Conservation (phyloP, 2,329 filamentous ascomycete genomes). For the Cladosporium sp. region DNA sequence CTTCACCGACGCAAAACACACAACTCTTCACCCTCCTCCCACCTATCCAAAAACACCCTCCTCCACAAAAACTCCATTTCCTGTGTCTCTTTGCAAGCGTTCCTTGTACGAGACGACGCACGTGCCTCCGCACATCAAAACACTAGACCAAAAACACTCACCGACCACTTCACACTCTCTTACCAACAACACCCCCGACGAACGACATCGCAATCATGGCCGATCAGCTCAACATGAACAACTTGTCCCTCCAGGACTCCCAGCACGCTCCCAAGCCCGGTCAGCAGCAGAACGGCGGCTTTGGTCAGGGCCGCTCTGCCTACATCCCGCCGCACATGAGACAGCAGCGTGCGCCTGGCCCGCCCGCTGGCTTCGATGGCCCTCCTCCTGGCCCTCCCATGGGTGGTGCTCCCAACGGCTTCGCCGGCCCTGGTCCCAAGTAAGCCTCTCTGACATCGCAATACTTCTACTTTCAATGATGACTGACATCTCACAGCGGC, state of each 20-base stretch:
- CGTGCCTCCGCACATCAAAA: slow-evolving; percentile 9
- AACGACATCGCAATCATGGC: slow-evolving; percentile 52
- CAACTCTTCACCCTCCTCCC: neutral
- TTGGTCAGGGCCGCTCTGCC: slow-evolving; percentile 53
- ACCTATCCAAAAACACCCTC: neutral
- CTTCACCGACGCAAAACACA: slow-evolving; percentile 4
- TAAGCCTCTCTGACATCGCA: slow-evolving; percentile 15
- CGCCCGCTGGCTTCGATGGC: slow-evolving; percentile 53
- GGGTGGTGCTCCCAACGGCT: too few relatives aligned
- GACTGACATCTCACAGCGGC: slow-evolving; percentile 38
- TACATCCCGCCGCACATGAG: slow-evolving; percentile 87
- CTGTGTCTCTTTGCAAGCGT: slow-evolving; percentile 15
- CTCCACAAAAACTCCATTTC: neutral
- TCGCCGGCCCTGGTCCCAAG: slow-evolving; percentile 53
- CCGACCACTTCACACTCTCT: slow-evolving; percentile 1
- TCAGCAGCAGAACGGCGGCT: slow-evolving; percentile 40
- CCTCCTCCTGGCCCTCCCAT: slow-evolving; percentile 41
- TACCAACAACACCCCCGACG: slow-evolving; percentile 1
- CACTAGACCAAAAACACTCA: slow-evolving; percentile 1
- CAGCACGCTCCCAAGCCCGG: slow-evolving; percentile 48
- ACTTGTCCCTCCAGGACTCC: slow-evolving; percentile 64
- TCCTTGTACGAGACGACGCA: slow-evolving; percentile 15
- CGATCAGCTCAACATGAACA: slow-evolving; percentile 77
- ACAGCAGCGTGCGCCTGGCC: slow-evolving; percentile 38
- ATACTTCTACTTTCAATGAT: slow-evolving; percentile 20